phyloP scores from a whole-genome alignment of 176 grass and related monocot genomes.

The Ananas comosus region DNA sequence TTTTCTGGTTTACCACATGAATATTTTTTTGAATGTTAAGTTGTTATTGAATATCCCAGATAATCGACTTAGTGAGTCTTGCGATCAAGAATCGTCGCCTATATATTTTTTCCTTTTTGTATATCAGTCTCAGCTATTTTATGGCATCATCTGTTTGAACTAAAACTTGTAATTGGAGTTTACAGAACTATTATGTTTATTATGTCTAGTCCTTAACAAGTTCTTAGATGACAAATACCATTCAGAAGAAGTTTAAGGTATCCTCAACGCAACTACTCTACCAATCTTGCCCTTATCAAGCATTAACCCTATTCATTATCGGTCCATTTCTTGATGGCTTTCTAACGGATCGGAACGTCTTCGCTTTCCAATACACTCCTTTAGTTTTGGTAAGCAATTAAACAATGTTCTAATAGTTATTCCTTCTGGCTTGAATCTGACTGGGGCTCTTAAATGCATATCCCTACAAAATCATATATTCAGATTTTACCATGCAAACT shows the following conservation, averaged over 20 bases:
- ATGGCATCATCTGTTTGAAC: not conserved
- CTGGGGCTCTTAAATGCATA: too few species aligned
- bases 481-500: too few species aligned
- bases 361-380: slow-evolving; percentile 26
- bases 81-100: too few species aligned
- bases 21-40: too few species aligned
- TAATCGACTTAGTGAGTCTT: too few species aligned
- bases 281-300: slow-evolving; percentile 22
- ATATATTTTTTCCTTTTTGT: too few species aligned
- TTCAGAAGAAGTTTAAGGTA: slow-evolving; percentile 31
- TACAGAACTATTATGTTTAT: not conserved
- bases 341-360: slow-evolving; percentile 25
- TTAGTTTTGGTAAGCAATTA: slow-evolving; percentile 21
- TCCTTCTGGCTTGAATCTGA: not conserved
- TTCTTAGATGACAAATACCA: slow-evolving; percentile 28
- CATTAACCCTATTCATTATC: slow-evolving; percentile 15
- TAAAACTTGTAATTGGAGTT: not conserved
- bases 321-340: slow-evolving; percentile 33
- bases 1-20: not conserved
- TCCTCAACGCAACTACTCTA: slow-evolving; percentile 25
- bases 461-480: too few species aligned
- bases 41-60: too few species aligned
- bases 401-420: not conserved
- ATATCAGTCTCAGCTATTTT: too few species aligned
- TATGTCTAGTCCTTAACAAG: slow-evolving; percentile 13